Evolutionary conservation across 345 rosid species (phyloP), one percentile per base, ranked within the genome.

Genomic region (Angophora floribunda): DNA sequence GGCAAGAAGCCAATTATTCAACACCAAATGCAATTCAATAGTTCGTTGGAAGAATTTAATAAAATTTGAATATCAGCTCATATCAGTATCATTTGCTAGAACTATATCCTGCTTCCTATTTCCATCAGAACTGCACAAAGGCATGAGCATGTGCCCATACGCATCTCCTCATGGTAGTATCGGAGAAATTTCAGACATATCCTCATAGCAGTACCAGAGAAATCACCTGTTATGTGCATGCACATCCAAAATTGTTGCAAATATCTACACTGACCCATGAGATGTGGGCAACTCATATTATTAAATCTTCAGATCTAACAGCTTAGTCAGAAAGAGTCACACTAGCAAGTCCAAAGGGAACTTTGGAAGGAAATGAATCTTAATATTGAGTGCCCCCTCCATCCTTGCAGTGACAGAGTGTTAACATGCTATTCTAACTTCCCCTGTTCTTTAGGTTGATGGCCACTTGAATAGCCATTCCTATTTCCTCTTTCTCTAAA

Each of bases 1-100:
- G n/a, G 30, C 87, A 28, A 86, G 88, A 41, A 90, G 85, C 52
- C 79, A 88, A 28, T 45, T 70, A 85, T 85, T 89, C 63, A 88
- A 89, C 87, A 90, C 78, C 85, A 59, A 80, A 86, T 5, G 57
- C 75, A 12, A 57, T 36, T 28, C 22, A 52, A 82, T 41, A 28
- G 75, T 47, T 7, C 21, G 49, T 24, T 50, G 52, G 47, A 87
- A 52, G 49, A 87, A 80, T 89, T 55, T 86, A 19, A 63, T 14
- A 21, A 30, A 44, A 86, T 45, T 57, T 41, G 30, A 45, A 9
- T 61, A 44, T 49, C 57, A 10, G 36, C 78, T 86, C 52, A 21
- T 26, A 44, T 7, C 32, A 47, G 49, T 41, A 9, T 75, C 84
- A 41, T 75, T 19, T 10, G 84, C 84, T 75, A 75, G 84, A 41